phyloP scores from a whole-genome alignment of 202 grass and related monocot genomes.

The Panicum virgatum region DNA sequence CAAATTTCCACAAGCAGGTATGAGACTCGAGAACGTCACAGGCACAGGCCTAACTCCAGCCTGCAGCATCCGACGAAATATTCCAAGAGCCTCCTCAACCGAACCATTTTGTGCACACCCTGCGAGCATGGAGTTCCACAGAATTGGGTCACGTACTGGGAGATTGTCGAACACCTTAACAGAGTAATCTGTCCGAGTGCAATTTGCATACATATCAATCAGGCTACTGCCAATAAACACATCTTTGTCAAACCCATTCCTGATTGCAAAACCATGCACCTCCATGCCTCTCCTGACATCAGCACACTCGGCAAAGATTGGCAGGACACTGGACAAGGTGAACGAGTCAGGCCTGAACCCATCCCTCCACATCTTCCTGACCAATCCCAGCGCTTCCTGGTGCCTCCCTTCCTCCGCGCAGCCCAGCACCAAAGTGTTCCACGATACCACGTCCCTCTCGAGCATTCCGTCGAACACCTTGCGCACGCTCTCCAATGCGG shows the following conservation, averaged over 20 bases:
- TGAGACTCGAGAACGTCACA: conserved; percentile 67
- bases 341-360: conserved; percentile 67
- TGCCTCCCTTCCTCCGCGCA: conserved; percentile 50
- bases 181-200: conserved; percentile 55
- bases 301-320: conserved; percentile 57
- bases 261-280: conserved; percentile 64
- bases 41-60: conserved; percentile 54
- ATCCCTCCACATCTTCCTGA: conserved; percentile 61
- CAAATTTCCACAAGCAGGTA: conserved; percentile 65
- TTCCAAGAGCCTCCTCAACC: conserved; percentile 57
- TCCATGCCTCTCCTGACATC: conserved; percentile 62
- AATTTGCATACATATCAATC: conserved; percentile 88
- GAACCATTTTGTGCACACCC: conserved; percentile 72
- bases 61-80: conserved; percentile 64
- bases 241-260: conserved; percentile 52
- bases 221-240: conserved; percentile 74
- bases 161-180: conserved; percentile 60
- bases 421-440: conserved; percentile 65
- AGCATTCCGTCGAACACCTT: conserved; percentile 85
- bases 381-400: conserved; percentile 42
- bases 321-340: conserved; percentile 65
- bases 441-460: conserved; percentile 57
- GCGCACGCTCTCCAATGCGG: conserved; percentile 17
- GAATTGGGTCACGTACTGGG: conserved; percentile 46
- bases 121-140: conserved; percentile 79